phyloP scores from a whole-genome alignment of 23 red algal genomes.

The Pyropia haitanensis region DNA sequence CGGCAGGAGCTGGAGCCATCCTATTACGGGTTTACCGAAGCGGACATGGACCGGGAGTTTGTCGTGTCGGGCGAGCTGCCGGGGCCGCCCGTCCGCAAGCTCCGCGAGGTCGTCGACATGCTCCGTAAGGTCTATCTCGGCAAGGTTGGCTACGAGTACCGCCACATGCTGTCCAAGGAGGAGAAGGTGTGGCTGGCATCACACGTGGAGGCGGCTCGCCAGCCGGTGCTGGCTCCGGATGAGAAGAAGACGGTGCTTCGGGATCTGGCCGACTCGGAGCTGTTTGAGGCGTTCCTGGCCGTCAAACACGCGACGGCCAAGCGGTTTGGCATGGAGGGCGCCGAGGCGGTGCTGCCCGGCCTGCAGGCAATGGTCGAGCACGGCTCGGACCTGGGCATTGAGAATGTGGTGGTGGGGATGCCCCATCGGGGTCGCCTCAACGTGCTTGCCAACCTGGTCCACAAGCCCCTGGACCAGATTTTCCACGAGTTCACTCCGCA shows the following conservation, averaged over 20 bases:
- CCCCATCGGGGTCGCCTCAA: conserved; percentile 91
- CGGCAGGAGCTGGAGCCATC: conserved; percentile 62
- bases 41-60: conserved; percentile 95
- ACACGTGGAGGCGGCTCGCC: conserved; percentile 61
- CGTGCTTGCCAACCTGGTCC: conserved; percentile 80
- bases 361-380: conserved; percentile 84
- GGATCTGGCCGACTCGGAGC: conserved; percentile 72
- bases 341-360: conserved; percentile 84
- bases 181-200: conserved; percentile 98
- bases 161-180: conserved; percentile 91
- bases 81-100: conserved; percentile 63
- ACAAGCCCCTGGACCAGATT: conserved; percentile 88
- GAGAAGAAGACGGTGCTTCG: conserved; percentile 71
- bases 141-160: conserved; percentile 96
- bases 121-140: conserved; percentile 79
- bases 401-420: conserved; percentile 96
- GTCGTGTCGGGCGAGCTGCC: conserved; percentile 84
- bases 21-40: conserved; percentile 88
- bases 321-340: conserved; percentile 94
- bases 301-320: conserved; percentile 91
- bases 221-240: conserved; percentile 44
- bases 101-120: conserved; percentile 68
- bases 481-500: conserved; percentile 96
- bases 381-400: conserved; percentile 77
- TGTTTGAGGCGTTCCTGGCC: conserved; percentile 93